phyloP scores from a whole-genome alignment of 2,329 filamentous ascomycete genomes.

The Pseudogymnoascus sp. region DNA sequence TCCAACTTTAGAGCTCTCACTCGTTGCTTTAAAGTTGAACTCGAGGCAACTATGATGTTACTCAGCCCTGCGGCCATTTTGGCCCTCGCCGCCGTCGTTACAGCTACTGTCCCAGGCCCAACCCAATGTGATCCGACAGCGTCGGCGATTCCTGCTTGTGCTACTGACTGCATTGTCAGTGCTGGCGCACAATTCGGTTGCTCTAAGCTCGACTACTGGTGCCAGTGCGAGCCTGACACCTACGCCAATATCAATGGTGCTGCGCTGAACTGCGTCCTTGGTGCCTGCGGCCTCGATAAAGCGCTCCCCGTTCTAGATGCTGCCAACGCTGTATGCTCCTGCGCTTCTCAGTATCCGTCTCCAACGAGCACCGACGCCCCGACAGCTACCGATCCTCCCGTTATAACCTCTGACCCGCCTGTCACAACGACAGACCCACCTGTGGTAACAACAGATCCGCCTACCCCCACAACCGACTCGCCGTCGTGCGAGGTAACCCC shows the following conservation, averaged over 20 bases:
- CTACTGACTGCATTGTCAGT: not conserved
- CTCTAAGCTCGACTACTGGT: not conserved
- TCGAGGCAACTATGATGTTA: not conserved
- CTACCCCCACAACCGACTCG: not conserved
- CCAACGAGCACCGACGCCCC: not conserved
- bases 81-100: constrained; percentile 6
- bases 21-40: constrained; percentile 7
- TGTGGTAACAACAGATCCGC: not conserved
- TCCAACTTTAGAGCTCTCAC: constrained; percentile 3
- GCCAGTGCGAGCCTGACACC: not conserved
- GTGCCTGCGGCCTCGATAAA: not conserved
- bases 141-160: not conserved
- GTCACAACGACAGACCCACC: not conserved
- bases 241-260: constrained; percentile 1
- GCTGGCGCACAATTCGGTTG: not conserved
- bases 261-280: not conserved
- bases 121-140: not conserved
- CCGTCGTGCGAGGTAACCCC: not conserved
- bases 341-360: not conserved
- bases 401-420: not conserved
- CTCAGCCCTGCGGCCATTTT: not conserved
- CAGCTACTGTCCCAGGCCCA: not conserved
- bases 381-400: not conserved
- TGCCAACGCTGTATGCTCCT: not conserved
- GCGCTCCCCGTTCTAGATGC: not conserved